phyloP scores from a whole-genome alignment of 495 filamentous ascomycete genomes.

The Aspergillus olivimuriae region DNA sequence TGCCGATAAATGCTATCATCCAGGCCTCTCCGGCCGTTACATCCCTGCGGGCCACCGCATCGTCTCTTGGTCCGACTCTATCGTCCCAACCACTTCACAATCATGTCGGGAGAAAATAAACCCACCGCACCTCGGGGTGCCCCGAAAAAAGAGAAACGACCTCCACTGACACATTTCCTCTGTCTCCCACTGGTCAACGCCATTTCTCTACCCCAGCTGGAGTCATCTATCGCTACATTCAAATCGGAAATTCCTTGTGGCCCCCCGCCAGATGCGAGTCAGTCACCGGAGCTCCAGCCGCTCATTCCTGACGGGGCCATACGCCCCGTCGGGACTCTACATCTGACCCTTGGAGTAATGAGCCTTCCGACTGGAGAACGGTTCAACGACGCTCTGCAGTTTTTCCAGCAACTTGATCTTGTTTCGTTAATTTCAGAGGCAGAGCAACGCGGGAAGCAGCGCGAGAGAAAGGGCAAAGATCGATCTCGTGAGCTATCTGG shows the following conservation, averaged over 20 bases:
- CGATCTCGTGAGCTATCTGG: background rate
- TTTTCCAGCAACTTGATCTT: conserved; percentile 52
- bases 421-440: conserved; percentile 38
- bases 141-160: conserved; percentile 21
- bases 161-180: conserved; percentile 78
- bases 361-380: conserved; percentile 52
- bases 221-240: conserved; percentile 54
- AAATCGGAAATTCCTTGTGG: conserved; percentile 43
- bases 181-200: conserved; percentile 71
- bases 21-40: background rate
- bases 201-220: conserved; percentile 56
- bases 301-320: conserved; percentile 54
- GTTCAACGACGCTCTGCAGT: conserved; percentile 50
- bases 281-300: conserved; percentile 15
- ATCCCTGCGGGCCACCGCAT: background rate
- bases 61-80: background rate
- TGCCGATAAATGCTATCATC: background rate
- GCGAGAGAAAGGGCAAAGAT: background rate
- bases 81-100: background rate
- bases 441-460: conserved; percentile 6
- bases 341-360: conserved; percentile 86
- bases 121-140: background rate
- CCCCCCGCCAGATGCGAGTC: conserved; percentile 11
- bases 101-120: conserved; percentile 8
- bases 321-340: conserved; percentile 72